Conservation (phyloP, 2,329 filamentous ascomycete species). For the Paraphoma sp. region DNA sequence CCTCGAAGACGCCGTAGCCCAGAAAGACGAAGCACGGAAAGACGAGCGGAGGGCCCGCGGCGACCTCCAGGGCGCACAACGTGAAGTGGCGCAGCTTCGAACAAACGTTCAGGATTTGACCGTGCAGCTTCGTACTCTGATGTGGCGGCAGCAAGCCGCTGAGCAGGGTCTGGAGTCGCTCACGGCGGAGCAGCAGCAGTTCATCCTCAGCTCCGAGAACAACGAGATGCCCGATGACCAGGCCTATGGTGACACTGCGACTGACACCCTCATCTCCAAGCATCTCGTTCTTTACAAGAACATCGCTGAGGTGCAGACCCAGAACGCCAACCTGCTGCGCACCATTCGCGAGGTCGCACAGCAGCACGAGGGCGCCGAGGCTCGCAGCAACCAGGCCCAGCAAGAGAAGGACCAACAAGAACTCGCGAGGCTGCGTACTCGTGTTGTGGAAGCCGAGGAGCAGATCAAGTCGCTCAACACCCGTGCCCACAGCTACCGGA, state of each 20-base stretch:
- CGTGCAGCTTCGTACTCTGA: constrained; percentile 86
- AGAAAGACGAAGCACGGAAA: constrained; percentile 79
- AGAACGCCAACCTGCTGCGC: constrained; percentile 84
- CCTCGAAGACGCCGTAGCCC: constrained; percentile 80
- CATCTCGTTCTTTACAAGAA: constrained; percentile 90
- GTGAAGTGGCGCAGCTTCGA: constrained; percentile 78
- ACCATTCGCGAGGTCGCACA: constrained; percentile 85
- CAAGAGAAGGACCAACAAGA: constrained; percentile 68
- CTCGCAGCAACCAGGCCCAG: constrained; percentile 64
- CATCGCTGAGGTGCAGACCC: constrained; percentile 81
- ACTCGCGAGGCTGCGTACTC: constrained; percentile 73
- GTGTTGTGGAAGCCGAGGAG: constrained; percentile 80
- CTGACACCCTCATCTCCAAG: constrained; percentile 86
- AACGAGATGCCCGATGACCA: constrained; percentile 74
- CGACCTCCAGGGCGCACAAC: constrained; percentile 66
- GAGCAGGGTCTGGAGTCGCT: constrained; percentile 80
- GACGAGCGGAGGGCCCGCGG: constrained; percentile 79
- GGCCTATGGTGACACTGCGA: constrained; percentile 75
- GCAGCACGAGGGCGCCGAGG: constrained; percentile 90
- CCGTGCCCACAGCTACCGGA: constrained; percentile 90
- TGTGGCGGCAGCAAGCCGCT: constrained; percentile 83
- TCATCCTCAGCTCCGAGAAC: constrained; percentile 78
- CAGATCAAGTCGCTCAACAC: constrained; percentile 82
- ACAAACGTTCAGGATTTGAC: constrained; percentile 90
- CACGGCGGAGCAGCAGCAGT: constrained; percentile 72